Base-by-base conservation (phyloP, 495 filamentous ascomycete species). In the Lepidopterella palustris region DNA sequence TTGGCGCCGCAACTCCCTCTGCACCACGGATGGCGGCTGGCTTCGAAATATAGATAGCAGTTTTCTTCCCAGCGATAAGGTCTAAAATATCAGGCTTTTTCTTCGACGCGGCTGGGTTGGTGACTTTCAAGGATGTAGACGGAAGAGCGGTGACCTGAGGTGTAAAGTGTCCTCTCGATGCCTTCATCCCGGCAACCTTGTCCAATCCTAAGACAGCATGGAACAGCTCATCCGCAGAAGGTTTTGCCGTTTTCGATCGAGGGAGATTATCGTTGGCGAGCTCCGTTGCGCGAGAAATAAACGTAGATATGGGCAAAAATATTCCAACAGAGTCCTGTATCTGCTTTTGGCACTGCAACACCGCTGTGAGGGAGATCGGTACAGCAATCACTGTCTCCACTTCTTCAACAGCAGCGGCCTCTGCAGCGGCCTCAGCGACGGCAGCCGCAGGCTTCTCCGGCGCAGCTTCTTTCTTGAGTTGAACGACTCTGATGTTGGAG, bases 211-310 rank as follows among this genome's bases (percentile, higher is more conserved):
- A 80, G 15, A 98, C 76, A 68, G 92, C 82, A 67, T 96, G 82
- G 73, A 97, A 97, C 5, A 98, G 79, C 63, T 96, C 90, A 66
- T 93, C 84, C 5, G 85, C 75, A 1, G 87, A 84, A 23, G 85
- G 84, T 62, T 82, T 79, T 28, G 78, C 73, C 57, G 69, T 76
- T 50, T 80, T 73, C 2, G 84, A 79, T 13, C 80, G 77, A 5
- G 95, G 95, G 3, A 97, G 80, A 29, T 86, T 80, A 45, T 92
- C 84, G 72, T 97, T 97, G 15, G 93, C 93, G 35, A 93, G 67
- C 55, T 90, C 84, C 3, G 87, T 80, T 28, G 93, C 93, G 31
- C 90, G 83, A 49, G 83, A 80, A 64, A 98, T 82, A 76, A 97
- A 96, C 0, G 87, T 89, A 4, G 89, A 90, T 2, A 97, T 74